Evolutionary conservation across 2,329 filamentous ascomycete genomes (phyloP), one percentile per base, ranked within the genome.

Genomic region (Apiospora hydei): DNA sequence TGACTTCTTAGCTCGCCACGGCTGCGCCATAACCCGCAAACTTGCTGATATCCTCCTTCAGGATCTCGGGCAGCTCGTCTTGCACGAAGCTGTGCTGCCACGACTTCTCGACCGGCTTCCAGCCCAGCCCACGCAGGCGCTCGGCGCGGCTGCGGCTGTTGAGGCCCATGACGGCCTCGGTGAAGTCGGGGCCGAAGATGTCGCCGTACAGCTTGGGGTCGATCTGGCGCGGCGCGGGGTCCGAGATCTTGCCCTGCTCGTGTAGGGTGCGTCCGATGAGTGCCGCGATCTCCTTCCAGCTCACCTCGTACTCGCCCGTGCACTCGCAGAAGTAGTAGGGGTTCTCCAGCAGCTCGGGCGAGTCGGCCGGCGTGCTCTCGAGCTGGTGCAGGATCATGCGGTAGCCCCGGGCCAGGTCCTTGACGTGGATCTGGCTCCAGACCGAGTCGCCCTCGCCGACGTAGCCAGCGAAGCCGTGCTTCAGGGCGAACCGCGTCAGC

Each of bases 241-340:
- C 80, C 24, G 78, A 14, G 44, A 86, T 80, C 72, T 80, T 80
- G 1, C 84, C 84, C 6, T 78, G 80, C 69, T 77, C 72, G 66
- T 83, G 75, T 38, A 87, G 77, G 7, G 75, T 77, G 49, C 78
- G 72, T 1, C 83, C 84, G 72, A 86, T 83, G 2, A 78, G 74
- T 6, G 72, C 75, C 0, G 84, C 83, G 16, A 82, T 77, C 7
- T 84, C 82, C 24, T 76, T 76, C 85, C 85, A 87, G 30, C 82
- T 83, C 16, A 81, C 79, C 74, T 87, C 85, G 11, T 80, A 68
- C 30, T 83, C 83, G 30, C 82, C 77, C 57, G 77, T 74, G 4
- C 49, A 80, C 76, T 88, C 85, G 77, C 81, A 84, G 78, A 87
- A 88, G 76, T 83, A 87, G 76, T 87, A 88, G 0, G 84, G 85